These are phyloP conservation scores for Emmonsiellopsis sp. DNA, from an alignment of 2,329 filamentous ascomycete genomes.

Conservation along the genomic window DNA sequence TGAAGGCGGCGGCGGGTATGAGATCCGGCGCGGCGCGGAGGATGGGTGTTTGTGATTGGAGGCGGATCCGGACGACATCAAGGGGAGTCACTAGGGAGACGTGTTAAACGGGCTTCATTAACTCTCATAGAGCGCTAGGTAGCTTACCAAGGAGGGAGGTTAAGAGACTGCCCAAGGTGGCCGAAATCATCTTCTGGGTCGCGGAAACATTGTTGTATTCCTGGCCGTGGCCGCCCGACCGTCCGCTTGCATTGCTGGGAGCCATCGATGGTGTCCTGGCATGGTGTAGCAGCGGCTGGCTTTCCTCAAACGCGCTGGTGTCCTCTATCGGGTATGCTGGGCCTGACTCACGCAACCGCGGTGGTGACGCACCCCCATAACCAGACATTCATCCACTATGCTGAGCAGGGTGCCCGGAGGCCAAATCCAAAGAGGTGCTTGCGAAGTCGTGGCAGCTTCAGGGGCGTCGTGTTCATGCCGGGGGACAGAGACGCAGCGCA, in stretches of 20 bases:
- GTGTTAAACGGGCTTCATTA: background rate
- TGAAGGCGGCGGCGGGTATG: conserved; percentile 48
- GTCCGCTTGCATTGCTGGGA: conserved; percentile 17
- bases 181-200: conserved; percentile 87
- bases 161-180: conserved; percentile 78
- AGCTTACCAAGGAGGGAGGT: conserved; percentile 75
- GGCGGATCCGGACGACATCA: conserved; percentile 88
- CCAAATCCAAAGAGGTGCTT: background rate
- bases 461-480: background rate
- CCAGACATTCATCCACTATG: conserved; percentile 16
- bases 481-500: background rate
- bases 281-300: conserved; percentile 22
- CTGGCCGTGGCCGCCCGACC: conserved; percentile 10
- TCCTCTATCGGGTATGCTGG: conserved; percentile 8
- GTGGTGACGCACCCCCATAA: conserved; percentile 10
- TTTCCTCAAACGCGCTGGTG: background rate
- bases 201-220: conserved; percentile 55
- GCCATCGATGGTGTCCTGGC: conserved; percentile 24
- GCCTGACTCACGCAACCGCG: conserved; percentile 16
- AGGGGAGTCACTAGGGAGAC: conserved; percentile 68
- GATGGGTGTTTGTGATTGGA: conserved; percentile 68
- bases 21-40: conserved; percentile 29
- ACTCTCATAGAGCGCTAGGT: background rate
- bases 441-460: background rate
- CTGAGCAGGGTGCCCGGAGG: background rate